Evolutionary conservation across 2,329 filamentous ascomycete genomes (phyloP), one percentile per base, ranked within the genome.

Genomic region (Calonectria pteridis): DNA sequence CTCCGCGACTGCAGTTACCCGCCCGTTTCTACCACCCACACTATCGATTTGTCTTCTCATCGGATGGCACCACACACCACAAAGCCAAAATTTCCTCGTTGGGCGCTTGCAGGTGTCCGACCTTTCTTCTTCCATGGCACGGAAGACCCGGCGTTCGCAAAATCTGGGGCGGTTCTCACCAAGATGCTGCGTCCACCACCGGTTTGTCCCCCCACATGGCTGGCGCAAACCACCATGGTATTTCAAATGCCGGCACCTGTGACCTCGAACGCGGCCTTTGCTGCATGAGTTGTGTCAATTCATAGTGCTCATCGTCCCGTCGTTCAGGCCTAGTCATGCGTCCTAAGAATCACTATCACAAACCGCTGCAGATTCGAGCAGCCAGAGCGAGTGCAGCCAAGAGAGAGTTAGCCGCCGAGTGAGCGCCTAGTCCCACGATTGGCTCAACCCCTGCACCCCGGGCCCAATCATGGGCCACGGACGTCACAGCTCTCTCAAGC

Each of bases 401-500:
- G 76, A 74, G 72, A 62, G 72, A 72, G 59, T 73, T 81, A 83
- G 79, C 77, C 80, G 81, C 81, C 75, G 73, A 72, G 51, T 35
- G 73, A 75, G 75, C 72, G 68, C 73, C 68, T 67, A 63, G 58
- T 55, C 46, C 37, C 55, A 67, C 73, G 72, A 80, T 80, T 79
- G 78, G 79, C 67, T 63, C 37, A 70, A 55, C 73, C 69, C 69
- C 23, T 73, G 66, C 33, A 26, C 50, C 18, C 46, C 40, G n/a
- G 31, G 63, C 58, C 80, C 82, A 81, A 81, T 81, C 77, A 79
- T 77, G 74, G 75, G 69, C 67, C 65, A 69, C 66, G 51, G 65
- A 72, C 58, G 73, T 75, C 71, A 74, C 74, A 73, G 63, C 75
- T 84, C 77, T 86, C 83, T 84, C 85, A 84, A 84, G 84, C 84